These are phyloP conservation scores for Aspergillus asperescens DNA, from an alignment of 495 filamentous ascomycete genomes.

Conservation along the genomic window DNA sequence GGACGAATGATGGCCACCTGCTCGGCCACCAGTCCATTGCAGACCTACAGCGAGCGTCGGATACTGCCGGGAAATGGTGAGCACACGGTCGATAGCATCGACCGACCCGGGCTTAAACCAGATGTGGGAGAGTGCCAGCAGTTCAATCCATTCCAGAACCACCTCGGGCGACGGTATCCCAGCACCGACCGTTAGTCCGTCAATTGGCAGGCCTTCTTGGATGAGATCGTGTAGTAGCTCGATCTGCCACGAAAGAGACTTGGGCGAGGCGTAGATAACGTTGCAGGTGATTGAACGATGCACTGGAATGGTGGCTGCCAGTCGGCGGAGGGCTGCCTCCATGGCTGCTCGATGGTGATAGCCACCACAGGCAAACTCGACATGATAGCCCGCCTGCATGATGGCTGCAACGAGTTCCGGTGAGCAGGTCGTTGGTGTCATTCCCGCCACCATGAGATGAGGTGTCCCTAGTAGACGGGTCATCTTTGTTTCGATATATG, in stretches of 20 bases:
- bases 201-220: slow-evolving; percentile 83
- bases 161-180: slow-evolving; percentile 92
- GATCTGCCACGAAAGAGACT: slow-evolving; percentile 96
- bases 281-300: slow-evolving; percentile 92
- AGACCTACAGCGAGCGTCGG: slow-evolving; percentile 82
- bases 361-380: slow-evolving; percentile 84
- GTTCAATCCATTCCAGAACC: slow-evolving; percentile 86
- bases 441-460: slow-evolving; percentile 87
- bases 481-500: slow-evolving; percentile 99
- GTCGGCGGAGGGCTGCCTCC: slow-evolving; percentile 81
- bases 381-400: slow-evolving; percentile 91
- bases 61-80: slow-evolving; percentile 87
- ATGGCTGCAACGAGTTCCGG: slow-evolving; percentile 92
- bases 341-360: slow-evolving; percentile 89
- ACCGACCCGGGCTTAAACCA: slow-evolving; percentile 90
- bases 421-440: slow-evolving; percentile 89
- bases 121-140: slow-evolving; percentile 86
- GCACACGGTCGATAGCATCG: slow-evolving; percentile 80
- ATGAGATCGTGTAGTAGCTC: slow-evolving; percentile 79
- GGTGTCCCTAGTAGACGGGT: slow-evolving; percentile 83
- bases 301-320: slow-evolving; percentile 78
- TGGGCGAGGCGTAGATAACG: slow-evolving; percentile 92
- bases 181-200: slow-evolving; percentile 89
- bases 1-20: slow-evolving; percentile 90
- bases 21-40: slow-evolving; percentile 93